phyloP scores from a whole-genome alignment of 768 basidiomycete species.

The Dioszegia crocea region DNA sequence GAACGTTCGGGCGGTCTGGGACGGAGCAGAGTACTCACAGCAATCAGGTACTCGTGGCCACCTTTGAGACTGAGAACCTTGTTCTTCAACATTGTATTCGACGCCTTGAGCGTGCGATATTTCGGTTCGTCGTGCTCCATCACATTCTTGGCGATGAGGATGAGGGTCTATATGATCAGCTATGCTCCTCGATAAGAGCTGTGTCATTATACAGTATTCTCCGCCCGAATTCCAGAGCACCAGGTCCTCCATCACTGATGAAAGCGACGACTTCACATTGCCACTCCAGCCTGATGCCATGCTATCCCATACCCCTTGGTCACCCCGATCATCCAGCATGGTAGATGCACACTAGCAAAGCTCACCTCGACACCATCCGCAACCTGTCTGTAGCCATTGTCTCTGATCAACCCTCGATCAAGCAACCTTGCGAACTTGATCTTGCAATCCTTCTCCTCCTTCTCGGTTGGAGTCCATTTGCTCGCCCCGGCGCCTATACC shows the following conservation, averaged over 20 bases:
- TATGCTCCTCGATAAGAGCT: not conserved
- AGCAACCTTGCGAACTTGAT: slow-evolving; percentile 33
- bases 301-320: not conserved
- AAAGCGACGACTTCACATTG: too few species aligned
- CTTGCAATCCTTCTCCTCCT: slow-evolving; percentile 30
- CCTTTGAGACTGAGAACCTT: slow-evolving; percentile 34
- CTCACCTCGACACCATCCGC: slow-evolving; percentile 40
- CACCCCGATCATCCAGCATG: not conserved
- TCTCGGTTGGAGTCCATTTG: slow-evolving; percentile 21
- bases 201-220: not conserved
- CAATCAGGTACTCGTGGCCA: slow-evolving; percentile 40
- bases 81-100: slow-evolving; percentile 31
- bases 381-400: slow-evolving; percentile 36
- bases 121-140: slow-evolving; percentile 30
- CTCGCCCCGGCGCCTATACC: not conserved
- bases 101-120: slow-evolving; percentile 30
- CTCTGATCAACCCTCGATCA: slow-evolving; percentile 41
- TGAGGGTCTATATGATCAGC: slow-evolving; percentile 29
- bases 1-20: too few species aligned
- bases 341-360: not conserved
- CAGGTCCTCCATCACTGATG: not conserved
- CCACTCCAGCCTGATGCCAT: too few species aligned
- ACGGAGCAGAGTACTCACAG: slow-evolving; percentile 25
- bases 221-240: not conserved
- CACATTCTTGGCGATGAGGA: slow-evolving; percentile 40